Conservation (phyloP, 208 protist genomes). For the Leptomonas seymouri region DNA sequence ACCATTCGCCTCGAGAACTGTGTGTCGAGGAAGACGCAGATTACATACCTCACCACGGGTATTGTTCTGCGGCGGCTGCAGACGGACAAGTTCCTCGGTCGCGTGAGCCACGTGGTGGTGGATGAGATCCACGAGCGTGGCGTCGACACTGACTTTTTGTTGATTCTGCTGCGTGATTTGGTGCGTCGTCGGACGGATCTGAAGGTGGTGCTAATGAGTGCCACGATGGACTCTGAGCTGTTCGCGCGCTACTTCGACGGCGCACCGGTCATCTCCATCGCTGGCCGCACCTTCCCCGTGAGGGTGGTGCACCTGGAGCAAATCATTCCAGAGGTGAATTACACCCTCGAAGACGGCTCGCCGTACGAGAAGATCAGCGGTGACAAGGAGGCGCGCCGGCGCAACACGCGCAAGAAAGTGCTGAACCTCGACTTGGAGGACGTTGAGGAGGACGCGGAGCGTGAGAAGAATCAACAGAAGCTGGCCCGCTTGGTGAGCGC, state of each 20-base stretch:
- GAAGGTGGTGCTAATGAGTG: constrained; percentile 95
- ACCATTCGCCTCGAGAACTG: constrained; percentile 93
- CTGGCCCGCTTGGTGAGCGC: constrained; percentile 48
- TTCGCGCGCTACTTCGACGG: constrained; percentile 94
- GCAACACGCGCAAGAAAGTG: constrained; percentile 77
- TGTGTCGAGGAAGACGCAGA: constrained; percentile 80
- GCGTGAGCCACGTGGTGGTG: constrained; percentile 93
- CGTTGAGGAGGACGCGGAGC: constrained; percentile 60
- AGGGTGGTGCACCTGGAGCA: constrained; percentile 94
- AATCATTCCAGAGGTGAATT: constrained; percentile 84
- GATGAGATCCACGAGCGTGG: constrained; percentile 98
- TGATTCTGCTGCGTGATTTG: constrained; percentile 92
- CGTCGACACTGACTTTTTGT: constrained; percentile 96
- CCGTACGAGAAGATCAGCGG: constrained; percentile 67
- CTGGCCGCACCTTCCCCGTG: constrained; percentile 95
- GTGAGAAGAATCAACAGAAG: constrained; percentile 42
- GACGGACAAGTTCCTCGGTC: constrained; percentile 83
- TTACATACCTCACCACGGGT: constrained; percentile 95
- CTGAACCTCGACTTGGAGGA: constrained; percentile 67
- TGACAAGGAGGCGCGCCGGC: constrained; percentile 45
- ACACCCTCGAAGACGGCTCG: constrained; percentile 83
- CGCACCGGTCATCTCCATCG: constrained; percentile 89
- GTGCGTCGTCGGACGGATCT: constrained; percentile 69
- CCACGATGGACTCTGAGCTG: constrained; percentile 95
- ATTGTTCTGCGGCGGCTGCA: constrained; percentile 92